Percentiles rank a stretch among this genome's conserved stretches.
These are phyloP conservation scores for Chaetoscypha palmicola DNA, from an alignment of 2,329 filamentous ascomycete genomes.

Conservation along the genomic window DNA sequence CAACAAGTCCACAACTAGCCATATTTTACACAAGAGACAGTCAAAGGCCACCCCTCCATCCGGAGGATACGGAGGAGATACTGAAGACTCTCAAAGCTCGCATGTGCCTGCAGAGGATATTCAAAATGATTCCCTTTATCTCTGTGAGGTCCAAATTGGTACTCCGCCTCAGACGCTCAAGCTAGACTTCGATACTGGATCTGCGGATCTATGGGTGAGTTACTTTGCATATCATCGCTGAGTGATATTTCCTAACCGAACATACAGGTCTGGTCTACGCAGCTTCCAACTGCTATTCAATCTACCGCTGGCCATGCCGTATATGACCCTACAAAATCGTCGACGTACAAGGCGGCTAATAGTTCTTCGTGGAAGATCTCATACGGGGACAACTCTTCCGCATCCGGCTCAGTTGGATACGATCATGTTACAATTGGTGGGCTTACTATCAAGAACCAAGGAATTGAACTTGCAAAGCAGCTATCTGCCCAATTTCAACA, in stretches of 20 bases:
- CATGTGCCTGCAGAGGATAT: constrained; percentile 55
- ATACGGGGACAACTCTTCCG: constrained; percentile 62
- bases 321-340: constrained; percentile 55
- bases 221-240: too few species aligned
- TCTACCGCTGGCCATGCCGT: constrained; percentile 40
- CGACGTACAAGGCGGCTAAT: constrained; percentile 45
- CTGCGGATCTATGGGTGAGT: constrained; percentile 60
- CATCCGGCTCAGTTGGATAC: constrained; percentile 57
- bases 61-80: too few species aligned
- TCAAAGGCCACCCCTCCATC: constrained; percentile 16
- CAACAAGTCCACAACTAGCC: constrained; percentile 40
- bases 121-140: constrained; percentile 60
- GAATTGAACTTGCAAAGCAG: constrained; percentile 55
- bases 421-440: constrained; percentile 58
- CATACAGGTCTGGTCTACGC: constrained; percentile 47
- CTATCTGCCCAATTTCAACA: constrained; percentile 52
- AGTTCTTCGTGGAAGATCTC: constrained; percentile 55
- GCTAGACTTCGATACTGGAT: constrained; percentile 65
- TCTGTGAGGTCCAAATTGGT: constrained; percentile 57
- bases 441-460: constrained; percentile 52
- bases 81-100: constrained; percentile 32
- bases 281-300: constrained; percentile 35
- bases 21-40: constrained; percentile 44
- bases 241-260: constrained; percentile 15
- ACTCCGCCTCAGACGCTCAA: constrained; percentile 55